These are phyloP conservation scores for Nakazawaea anatomiae DNA, from an alignment of 805 yeast genomes.

Conservation along the genomic window DNA sequence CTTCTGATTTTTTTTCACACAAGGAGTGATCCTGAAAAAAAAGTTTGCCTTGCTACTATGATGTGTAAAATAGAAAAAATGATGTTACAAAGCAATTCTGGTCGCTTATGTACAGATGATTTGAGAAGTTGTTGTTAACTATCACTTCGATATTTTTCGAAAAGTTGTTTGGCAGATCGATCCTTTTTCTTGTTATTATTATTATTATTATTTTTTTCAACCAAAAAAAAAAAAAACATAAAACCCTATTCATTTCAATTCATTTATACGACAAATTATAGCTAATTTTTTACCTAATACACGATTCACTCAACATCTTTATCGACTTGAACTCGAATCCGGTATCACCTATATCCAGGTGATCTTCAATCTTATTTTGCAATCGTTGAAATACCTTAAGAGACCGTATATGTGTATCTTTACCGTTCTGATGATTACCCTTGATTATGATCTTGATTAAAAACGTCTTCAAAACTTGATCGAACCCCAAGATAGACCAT, in stretches of 20 bases:
- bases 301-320: slow-evolving; percentile 25
- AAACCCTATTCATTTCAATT: too few relatives aligned
- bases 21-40: too few relatives aligned
- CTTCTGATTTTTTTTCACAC: not conserved
- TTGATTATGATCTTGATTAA: slow-evolving; percentile 54
- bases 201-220: too few relatives aligned
- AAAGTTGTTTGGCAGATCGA: too few relatives aligned
- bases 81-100: too few relatives aligned
- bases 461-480: slow-evolving; percentile 59
- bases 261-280: not conserved
- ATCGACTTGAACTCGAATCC: slow-evolving; percentile 28
- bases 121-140: too few relatives aligned
- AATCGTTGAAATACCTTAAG: slow-evolving; percentile 51
- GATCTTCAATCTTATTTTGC: slow-evolving; percentile 18
- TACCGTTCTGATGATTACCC: slow-evolving; percentile 91
- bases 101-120: too few relatives aligned
- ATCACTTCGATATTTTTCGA: too few relatives aligned
- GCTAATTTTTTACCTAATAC: slow-evolving; percentile 17
- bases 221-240: too few relatives aligned
- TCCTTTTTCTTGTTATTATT: too few relatives aligned
- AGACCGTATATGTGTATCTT: slow-evolving; percentile 86
- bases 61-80: too few relatives aligned
- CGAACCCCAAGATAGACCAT: slow-evolving; percentile 66
- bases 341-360: slow-evolving; percentile 16
- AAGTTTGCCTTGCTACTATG: too few relatives aligned